Evolutionary conservation across 495 filamentous ascomycete species (phyloP).

Genomic region (Hamigera avellanea): DNA sequence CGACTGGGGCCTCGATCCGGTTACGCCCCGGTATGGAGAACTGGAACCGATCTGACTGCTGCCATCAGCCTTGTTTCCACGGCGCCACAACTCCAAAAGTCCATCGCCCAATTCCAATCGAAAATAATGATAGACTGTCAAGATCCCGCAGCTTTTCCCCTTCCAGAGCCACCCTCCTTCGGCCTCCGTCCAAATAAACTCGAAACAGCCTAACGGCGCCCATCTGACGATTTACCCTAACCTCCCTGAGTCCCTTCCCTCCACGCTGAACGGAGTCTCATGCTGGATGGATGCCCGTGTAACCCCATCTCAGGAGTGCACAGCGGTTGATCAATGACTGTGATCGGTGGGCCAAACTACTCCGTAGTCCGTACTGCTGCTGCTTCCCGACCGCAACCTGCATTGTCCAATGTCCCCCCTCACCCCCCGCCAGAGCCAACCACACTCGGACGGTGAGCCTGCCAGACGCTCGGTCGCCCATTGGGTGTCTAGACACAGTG

Average conservation of each 20-base stretch:
- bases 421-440: too few relatives aligned
- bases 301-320: constrained; percentile 4
- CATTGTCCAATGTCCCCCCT: constrained; percentile 1
- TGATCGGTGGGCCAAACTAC: too few relatives aligned
- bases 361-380: constrained; percentile 2
- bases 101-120: constrained; percentile 11
- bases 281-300: constrained; percentile 4
- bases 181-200: constrained; percentile 27
- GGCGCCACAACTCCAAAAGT: constrained; percentile 10
- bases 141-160: neutral
- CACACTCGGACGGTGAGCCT: too few relatives aligned
- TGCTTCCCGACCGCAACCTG: constrained; percentile 10
- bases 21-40: constrained; percentile 12
- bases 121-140: constrained; percentile 4
- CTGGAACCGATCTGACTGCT: constrained; percentile 18
- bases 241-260: too few relatives aligned
- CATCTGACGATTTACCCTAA: constrained; percentile 9
- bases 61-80: constrained; percentile 25
- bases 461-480: too few relatives aligned
- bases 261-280: neutral
- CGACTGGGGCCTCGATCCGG: constrained; percentile 8
- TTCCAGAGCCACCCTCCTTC: constrained; percentile 7
- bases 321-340: constrained; percentile 9
- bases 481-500: too few relatives aligned
- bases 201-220: constrained; percentile 36